A percentile compares a stretch with the other conserved stretches of the same genome.
Conservation (phyloP, 306 rosid genomes). For the Vigna mungo region DNA sequence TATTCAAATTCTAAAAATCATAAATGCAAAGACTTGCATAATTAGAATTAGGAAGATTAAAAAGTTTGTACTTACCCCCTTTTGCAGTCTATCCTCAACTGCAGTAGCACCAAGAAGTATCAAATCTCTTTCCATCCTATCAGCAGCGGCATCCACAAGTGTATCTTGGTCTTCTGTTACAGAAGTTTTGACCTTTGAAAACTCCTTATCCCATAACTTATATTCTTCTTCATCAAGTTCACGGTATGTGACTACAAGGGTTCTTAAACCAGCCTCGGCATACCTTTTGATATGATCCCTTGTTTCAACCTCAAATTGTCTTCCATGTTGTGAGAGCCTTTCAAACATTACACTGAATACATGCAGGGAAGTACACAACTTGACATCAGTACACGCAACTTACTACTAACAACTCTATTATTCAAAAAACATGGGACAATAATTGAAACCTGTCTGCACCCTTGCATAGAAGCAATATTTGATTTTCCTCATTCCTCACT, state of each 20-base stretch:
- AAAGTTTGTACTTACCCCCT: constrained; percentile 63
- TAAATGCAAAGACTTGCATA: constrained; percentile 6
- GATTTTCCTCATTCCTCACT: constrained; percentile 69
- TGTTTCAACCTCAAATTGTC: constrained; percentile 73
- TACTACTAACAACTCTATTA: constrained; percentile 38
- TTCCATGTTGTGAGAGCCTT: constrained; percentile 73
- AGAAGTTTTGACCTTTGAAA: constrained; percentile 67
- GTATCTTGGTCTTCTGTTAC: constrained; percentile 60
- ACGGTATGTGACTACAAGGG: constrained; percentile 71
- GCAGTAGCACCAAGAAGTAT: constrained; percentile 91
- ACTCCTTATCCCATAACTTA: constrained; percentile 67
- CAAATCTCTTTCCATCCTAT: constrained; percentile 71
- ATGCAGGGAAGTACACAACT: constrained; percentile 42
- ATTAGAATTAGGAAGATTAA: neutral
- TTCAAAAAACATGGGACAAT: constrained; percentile 35
- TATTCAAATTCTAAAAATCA: neutral
- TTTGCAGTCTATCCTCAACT: constrained; percentile 88
- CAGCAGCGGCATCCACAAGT: constrained; percentile 67
- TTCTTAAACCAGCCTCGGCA: constrained; percentile 91
- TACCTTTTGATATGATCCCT: constrained; percentile 70
- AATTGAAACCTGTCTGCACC: constrained; percentile 92
- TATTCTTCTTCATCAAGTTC: constrained; percentile 73
- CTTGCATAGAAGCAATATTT: constrained; percentile 78
- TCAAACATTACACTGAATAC: constrained; percentile 74
- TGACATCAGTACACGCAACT: constrained; percentile 44